Percentiles rank a stretch among this genome's conserved stretches.
Evolutionary conservation across 257 asterid genomes (phyloP).

Genomic region (Marsdenia floribunda): DNA sequence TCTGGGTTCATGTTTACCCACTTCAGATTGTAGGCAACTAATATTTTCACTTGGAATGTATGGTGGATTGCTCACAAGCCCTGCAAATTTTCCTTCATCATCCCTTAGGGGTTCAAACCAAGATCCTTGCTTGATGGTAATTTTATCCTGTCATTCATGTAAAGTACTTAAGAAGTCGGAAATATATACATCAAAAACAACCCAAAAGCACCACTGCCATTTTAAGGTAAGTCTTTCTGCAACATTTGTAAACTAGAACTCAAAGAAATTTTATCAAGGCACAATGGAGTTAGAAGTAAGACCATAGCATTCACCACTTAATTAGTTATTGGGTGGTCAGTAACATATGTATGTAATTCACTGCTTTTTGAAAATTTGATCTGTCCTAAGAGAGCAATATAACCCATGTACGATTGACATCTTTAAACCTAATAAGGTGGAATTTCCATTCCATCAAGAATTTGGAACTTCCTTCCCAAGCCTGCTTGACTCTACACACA

Average conservation of each 20-base stretch:
- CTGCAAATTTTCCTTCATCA: conserved; percentile 46
- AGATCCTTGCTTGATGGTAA: conserved; percentile 58
- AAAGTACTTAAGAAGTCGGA: not conserved
- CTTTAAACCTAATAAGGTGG: not conserved
- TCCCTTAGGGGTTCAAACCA: conserved; percentile 84
- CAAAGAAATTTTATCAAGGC: not conserved
- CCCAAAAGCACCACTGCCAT: not conserved
- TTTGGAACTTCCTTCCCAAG: not conserved
- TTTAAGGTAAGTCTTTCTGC: not conserved
- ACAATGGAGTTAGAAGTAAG: not conserved
- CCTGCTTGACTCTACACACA: not conserved
- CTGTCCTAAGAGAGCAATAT: not conserved
- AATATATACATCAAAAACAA: not conserved
- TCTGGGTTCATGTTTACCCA: conserved; percentile 63
- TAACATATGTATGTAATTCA: not conserved
- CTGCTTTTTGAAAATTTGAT: not conserved
- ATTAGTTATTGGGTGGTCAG: too few species aligned
- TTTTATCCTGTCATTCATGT: conserved; percentile 40
- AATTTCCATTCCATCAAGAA: not conserved
- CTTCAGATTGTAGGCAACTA: conserved; percentile 80
- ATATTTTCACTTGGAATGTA: conserved; percentile 71
- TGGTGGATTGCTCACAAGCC: conserved; percentile 88
- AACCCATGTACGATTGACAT: not conserved
- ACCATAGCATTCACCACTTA: not conserved
- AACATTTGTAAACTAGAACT: not conserved